Percentiles rank a stretch among this genome's conserved stretches.
Conservation (phyloP, 208 protist genomes). For the Crithidia mellificae region DNA sequence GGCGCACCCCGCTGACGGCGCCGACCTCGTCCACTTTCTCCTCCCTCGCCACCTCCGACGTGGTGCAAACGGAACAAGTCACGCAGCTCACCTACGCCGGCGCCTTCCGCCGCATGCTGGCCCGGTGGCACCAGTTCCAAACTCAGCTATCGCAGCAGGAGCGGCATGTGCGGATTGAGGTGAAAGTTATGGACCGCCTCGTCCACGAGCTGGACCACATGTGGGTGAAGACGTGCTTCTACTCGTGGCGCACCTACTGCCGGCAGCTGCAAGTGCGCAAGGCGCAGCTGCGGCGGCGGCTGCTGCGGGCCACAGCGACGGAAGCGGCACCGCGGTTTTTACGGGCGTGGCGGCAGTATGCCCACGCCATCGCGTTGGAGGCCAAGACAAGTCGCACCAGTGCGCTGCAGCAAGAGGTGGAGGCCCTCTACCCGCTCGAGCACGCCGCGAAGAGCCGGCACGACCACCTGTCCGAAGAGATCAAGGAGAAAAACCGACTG, state of each 20-base stretch:
- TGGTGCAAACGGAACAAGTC: conserved; percentile 5
- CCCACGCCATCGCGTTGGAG: conserved; percentile 65
- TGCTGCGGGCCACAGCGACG: conserved; percentile 43
- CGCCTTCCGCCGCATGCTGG: conserved; percentile 66
- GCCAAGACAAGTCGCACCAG: conserved; percentile 58
- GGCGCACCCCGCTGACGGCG: conserved; percentile 15
- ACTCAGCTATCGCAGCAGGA: conserved; percentile 37
- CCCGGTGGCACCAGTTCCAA: conserved; percentile 53
- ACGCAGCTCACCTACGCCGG: conserved; percentile 58
- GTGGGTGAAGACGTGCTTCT: conserved; percentile 87
- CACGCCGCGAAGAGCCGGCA: conserved; percentile 63
- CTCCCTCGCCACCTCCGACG: background rate
- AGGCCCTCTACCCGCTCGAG: conserved; percentile 65
- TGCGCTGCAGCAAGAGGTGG: conserved; percentile 61
- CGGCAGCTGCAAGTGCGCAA: conserved; percentile 55
- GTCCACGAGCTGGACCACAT: conserved; percentile 68
- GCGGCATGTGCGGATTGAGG: conserved; percentile 46
- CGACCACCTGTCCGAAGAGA: conserved; percentile 66
- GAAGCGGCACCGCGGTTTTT: conserved; percentile 57
- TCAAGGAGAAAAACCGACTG: conserved; percentile 70
- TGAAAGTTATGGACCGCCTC: conserved; percentile 72
- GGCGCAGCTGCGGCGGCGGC: conserved; percentile 57
- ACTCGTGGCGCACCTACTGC: conserved; percentile 75
- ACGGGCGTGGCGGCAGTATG: conserved; percentile 71
- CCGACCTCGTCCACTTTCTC: too few species aligned